These are phyloP conservation scores for Kodamaea sp. DNA, from an alignment of 1,139 yeast genomes.

Conservation along the genomic window DNA sequence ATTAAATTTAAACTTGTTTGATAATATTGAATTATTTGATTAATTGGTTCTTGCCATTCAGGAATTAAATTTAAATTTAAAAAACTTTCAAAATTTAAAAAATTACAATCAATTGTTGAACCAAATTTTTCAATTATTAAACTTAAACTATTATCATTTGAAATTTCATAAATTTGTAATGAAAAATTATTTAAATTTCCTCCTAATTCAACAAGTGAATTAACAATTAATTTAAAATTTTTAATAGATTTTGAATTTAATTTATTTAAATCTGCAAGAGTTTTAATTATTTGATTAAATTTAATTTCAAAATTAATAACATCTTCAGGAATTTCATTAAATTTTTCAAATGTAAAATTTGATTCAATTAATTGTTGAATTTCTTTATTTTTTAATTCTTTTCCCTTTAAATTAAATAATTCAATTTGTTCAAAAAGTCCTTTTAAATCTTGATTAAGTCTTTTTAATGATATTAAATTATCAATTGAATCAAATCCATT, in stretches of 20 bases:
- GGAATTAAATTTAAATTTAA: slow-evolving; percentile 34
- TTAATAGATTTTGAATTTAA: slow-evolving; percentile 31
- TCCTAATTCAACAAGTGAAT: slow-evolving; percentile 40
- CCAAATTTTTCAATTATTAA: slow-evolving; percentile 44
- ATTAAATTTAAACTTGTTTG: slow-evolving; percentile 36
- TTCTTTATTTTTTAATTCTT: slow-evolving; percentile 8
- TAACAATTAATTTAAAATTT: slow-evolving; percentile 28
- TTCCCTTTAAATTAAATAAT: slow-evolving; percentile 29
- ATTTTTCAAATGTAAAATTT: slow-evolving; percentile 10
- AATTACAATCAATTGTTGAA: slow-evolving; percentile 41
- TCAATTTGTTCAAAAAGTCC: slow-evolving; percentile 35
- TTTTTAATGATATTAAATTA: slow-evolving; percentile 30
- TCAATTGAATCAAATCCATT: slow-evolving; percentile 37
- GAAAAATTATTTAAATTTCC: slow-evolving; percentile 48
- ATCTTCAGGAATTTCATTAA: slow-evolving; percentile 31
- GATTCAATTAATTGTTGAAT: background rate
- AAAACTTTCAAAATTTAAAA: slow-evolving; percentile 40
- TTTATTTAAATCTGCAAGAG: slow-evolving; percentile 33
- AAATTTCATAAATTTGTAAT: slow-evolving; percentile 37
- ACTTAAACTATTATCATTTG: slow-evolving; percentile 28
- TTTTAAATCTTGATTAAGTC: slow-evolving; percentile 36
- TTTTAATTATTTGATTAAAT: slow-evolving; percentile 33
- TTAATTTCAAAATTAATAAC: slow-evolving; percentile 34
- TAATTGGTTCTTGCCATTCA: slow-evolving; percentile 46
- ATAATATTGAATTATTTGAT: slow-evolving; percentile 41